These are phyloP conservation scores for Myxozyma kluyveri DNA, from an alignment of 805 yeast genomes.

Conservation along the genomic window DNA sequence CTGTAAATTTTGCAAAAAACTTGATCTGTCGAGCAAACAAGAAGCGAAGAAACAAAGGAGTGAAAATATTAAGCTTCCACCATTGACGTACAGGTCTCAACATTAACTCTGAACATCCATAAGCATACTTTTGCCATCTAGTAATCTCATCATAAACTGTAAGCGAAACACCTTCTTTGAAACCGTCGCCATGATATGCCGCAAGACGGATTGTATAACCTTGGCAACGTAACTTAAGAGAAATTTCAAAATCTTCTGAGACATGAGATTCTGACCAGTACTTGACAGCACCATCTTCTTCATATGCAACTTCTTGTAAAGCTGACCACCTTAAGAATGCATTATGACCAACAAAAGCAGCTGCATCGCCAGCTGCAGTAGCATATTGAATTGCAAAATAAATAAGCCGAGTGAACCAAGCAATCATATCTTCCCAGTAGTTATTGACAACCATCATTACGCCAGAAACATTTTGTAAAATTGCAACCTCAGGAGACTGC, in stretches of 20 bases:
- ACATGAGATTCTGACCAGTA: constrained; percentile 21
- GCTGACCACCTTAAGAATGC: constrained; percentile 22
- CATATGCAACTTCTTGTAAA: constrained; percentile 17
- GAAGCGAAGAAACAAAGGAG: constrained; percentile 11
- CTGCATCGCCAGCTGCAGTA: constrained; percentile 16
- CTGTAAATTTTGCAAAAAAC: constrained; percentile 11
- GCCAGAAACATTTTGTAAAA: constrained; percentile 14
- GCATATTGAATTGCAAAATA: constrained; percentile 15
- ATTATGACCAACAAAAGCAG: constrained; percentile 23
- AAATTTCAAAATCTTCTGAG: constrained; percentile 21
- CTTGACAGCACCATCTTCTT: constrained; percentile 8
- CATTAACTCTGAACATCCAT: constrained; percentile 20
- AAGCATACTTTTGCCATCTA: constrained; percentile 22
- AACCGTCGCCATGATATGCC: constrained; percentile 11
- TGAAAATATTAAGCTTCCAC: constrained; percentile 8
- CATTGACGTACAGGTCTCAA: constrained; percentile 14
- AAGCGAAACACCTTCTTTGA: constrained; percentile 20
- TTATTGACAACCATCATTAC: constrained; percentile 21
- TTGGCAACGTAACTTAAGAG: constrained; percentile 11
- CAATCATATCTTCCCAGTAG: constrained; percentile 20
- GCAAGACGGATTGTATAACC: constrained; percentile 14
- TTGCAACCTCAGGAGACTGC: constrained; percentile 15
- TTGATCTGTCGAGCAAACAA: constrained; percentile 4
- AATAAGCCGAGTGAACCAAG: constrained; percentile 18
- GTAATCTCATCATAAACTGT: constrained; percentile 19